Evolutionary conservation across 2,329 filamentous ascomycete genomes (phyloP).

Genomic region (Trichophaea hybrida): DNA sequence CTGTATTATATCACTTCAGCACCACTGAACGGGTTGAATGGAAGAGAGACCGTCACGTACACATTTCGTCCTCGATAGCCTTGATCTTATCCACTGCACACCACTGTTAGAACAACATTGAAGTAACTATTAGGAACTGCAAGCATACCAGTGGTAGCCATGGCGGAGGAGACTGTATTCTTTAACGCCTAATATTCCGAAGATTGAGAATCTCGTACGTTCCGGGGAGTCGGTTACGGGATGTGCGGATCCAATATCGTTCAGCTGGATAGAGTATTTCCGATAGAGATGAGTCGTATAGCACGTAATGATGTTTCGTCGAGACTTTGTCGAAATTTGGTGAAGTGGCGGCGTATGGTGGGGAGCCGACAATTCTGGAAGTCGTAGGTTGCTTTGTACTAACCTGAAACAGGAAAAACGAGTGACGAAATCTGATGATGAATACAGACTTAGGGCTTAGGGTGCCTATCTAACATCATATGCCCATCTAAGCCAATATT

Average conservation of each 20-base stretch:
- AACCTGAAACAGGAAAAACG: neutral
- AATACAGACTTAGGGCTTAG: neutral
- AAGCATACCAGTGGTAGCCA: conserved; percentile 23
- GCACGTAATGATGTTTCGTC: neutral
- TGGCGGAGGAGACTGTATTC: conserved; percentile 7
- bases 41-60: conserved; percentile 14
- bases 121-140: neutral
- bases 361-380: neutral
- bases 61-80: conserved; percentile 24
- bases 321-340: neutral
- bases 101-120: conserved; percentile 7
- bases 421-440: no score
- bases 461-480: neutral
- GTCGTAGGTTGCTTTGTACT: neutral
- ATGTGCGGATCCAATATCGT: no score
- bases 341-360: neutral
- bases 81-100: conserved; percentile 22
- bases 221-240: no score
- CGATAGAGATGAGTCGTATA: neutral
- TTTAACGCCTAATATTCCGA: no score
- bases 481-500: neutral
- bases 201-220: no score
- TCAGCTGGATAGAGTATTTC: no score
- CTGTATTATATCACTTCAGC: conserved; percentile 1
- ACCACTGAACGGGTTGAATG: neutral